phyloP scores from a whole-genome alignment of 2,329 filamentous ascomycete genomes.

The Fusarium buxicola region DNA sequence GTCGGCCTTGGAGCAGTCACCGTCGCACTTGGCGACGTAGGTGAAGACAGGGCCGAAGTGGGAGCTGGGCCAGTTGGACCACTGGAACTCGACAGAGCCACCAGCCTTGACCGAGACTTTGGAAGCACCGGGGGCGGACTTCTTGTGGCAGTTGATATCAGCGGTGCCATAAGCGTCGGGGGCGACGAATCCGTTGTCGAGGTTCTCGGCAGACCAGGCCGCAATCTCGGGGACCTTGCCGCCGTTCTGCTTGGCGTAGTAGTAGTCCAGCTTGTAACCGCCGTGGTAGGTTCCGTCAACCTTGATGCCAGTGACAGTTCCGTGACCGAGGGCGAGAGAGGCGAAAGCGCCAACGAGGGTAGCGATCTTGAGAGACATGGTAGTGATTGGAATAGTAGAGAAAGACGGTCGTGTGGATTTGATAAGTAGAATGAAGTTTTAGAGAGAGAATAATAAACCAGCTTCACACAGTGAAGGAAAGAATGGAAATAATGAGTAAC shows the following conservation, averaged over 20 bases:
- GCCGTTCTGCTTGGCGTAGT: slow-evolving; percentile 40
- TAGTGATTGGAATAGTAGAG: slow-evolving; percentile 13
- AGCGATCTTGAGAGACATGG: slow-evolving; percentile 40
- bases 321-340: slow-evolving; percentile 39
- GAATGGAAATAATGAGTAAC: slow-evolving; percentile 30
- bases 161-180: slow-evolving; percentile 52
- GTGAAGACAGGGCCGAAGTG: slow-evolving; percentile 69
- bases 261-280: slow-evolving; percentile 38
- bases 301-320: slow-evolving; percentile 42
- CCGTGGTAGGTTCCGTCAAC: slow-evolving; percentile 35
- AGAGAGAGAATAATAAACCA: slow-evolving; percentile 37
- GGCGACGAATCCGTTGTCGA: slow-evolving; percentile 64
- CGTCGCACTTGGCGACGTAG: slow-evolving; percentile 70
- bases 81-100: slow-evolving; percentile 54
- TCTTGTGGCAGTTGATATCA: slow-evolving; percentile 63
- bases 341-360: slow-evolving; percentile 40
- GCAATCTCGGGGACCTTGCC: slow-evolving; percentile 33
- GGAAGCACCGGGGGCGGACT: slow-evolving; percentile 49
- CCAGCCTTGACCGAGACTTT: slow-evolving; percentile 56
- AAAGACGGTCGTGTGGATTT: neutral
- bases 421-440: neutral
- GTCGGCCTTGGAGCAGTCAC: slow-evolving; percentile 65
- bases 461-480: slow-evolving; percentile 49
- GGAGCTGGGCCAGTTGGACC: slow-evolving; percentile 57
- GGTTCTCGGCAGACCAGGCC: slow-evolving; percentile 58